These are phyloP conservation scores for Aureobasidium sp. DNA, from an alignment of 2,329 filamentous ascomycete genomes.

Conservation along the genomic window DNA sequence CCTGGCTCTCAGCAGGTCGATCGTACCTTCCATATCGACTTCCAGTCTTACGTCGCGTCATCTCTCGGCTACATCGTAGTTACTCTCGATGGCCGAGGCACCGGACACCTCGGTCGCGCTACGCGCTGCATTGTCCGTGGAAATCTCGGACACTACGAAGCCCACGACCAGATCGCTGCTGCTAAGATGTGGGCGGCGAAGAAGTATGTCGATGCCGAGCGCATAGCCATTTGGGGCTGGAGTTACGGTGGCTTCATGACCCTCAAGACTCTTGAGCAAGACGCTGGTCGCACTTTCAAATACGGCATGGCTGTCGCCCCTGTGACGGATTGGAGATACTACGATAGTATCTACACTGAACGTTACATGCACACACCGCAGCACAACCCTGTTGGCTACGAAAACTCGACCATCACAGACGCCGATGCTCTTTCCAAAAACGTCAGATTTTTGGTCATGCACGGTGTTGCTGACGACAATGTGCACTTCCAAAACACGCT, in stretches of 20 bases:
- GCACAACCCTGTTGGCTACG: conserved; percentile 71
- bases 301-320: conserved; percentile 98
- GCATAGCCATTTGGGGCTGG: conserved; percentile 97
- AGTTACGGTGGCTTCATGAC: conserved; percentile 94
- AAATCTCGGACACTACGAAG: conserved; percentile 77
- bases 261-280: conserved; percentile 86
- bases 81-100: conserved; percentile 88
- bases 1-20: conserved; percentile 85
- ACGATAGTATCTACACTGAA: conserved; percentile 89
- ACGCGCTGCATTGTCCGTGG: conserved; percentile 75
- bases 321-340: conserved; percentile 97
- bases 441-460: conserved; percentile 89
- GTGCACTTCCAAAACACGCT: conserved; percentile 95
- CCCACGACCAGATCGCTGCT: conserved; percentile 83
- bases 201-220: conserved; percentile 71
- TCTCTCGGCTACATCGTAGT: conserved; percentile 87
- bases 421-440: conserved; percentile 65
- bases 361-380: conserved; percentile 96
- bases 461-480: conserved; percentile 94
- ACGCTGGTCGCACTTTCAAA: conserved; percentile 81
- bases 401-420: conserved; percentile 66
- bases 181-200: conserved; percentile 78
- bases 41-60: conserved; percentile 82
- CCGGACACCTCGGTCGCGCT: conserved; percentile 80
- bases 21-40: conserved; percentile 76